phyloP scores from a whole-genome alignment of 2,329 filamentous ascomycete genomes.

The Aureobasidium pullulans region DNA sequence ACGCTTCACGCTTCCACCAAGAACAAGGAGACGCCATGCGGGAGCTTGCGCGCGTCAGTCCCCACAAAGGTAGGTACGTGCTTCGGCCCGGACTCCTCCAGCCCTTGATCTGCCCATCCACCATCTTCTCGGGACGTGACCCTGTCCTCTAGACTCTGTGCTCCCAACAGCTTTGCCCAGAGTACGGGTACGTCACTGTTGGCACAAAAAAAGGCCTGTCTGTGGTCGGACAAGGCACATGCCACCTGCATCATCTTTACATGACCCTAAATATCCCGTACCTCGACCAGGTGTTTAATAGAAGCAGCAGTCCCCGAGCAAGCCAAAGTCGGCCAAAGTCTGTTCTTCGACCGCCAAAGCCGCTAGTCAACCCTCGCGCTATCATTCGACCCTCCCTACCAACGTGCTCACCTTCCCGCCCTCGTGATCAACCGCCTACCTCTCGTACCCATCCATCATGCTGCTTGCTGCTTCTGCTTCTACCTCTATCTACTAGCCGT shows the following conservation, averaged over 20 bases:
- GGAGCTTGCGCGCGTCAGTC: not conserved
- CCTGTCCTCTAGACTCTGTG: not conserved
- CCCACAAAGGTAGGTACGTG: not conserved
- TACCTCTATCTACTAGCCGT: not conserved
- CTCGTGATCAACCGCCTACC: not conserved
- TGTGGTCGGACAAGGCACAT: not conserved
- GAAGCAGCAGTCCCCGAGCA: not conserved
- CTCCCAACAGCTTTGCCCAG: too few relatives aligned
- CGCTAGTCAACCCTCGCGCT: not conserved
- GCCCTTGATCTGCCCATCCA: too few relatives aligned
- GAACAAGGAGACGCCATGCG: not conserved
- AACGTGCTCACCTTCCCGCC: not conserved
- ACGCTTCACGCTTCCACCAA: too few relatives aligned
- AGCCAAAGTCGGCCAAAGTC: not conserved
- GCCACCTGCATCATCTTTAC: too few relatives aligned
- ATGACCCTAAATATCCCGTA: too few relatives aligned
- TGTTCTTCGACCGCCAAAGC: not conserved
- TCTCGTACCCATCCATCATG: not conserved
- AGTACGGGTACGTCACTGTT: not conserved
- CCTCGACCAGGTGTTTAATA: too few relatives aligned
- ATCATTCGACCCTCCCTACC: slow-evolving; percentile 7
- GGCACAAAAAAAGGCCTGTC: not conserved
- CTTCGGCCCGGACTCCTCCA: not conserved
- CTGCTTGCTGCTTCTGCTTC: not conserved
- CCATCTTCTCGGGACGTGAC: not conserved